phyloP scores from a whole-genome alignment of 148 eudicot genomes.

The Rhododendron ferrugineum region DNA sequence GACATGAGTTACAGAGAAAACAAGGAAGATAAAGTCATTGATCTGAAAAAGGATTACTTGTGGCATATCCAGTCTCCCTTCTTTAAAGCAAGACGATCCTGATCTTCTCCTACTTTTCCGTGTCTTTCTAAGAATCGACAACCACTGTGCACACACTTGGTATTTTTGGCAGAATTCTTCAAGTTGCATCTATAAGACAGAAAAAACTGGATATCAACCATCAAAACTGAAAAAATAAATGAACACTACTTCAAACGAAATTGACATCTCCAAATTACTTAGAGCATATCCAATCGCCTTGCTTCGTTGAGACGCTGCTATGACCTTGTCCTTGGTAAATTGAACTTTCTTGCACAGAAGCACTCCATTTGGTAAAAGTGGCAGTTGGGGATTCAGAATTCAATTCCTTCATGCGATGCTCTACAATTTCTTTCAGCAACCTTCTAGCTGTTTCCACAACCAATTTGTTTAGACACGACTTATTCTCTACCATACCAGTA shows the following conservation, averaged over 20 bases:
- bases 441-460: slow-evolving; percentile 42
- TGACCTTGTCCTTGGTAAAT: slow-evolving; percentile 17
- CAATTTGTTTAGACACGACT: slow-evolving; percentile 27
- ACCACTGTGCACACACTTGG: slow-evolving; percentile 45
- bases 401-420: slow-evolving; percentile 21
- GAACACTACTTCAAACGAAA: background rate
- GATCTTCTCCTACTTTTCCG: slow-evolving; percentile 27
- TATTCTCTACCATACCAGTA: slow-evolving; percentile 35
- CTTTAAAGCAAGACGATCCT: slow-evolving; percentile 36
- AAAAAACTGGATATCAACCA: background rate
- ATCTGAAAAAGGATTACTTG: slow-evolving; percentile 26
- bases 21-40: background rate
- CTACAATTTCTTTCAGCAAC: slow-evolving; percentile 44
- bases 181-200: slow-evolving; percentile 39
- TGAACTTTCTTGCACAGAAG: slow-evolving; percentile 17
- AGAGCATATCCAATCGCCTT: slow-evolving; percentile 57
- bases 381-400: slow-evolving; percentile 17
- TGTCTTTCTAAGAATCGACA: slow-evolving; percentile 26
- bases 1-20: slow-evolving; percentile 2
- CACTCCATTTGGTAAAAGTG: background rate
- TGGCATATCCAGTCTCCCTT: slow-evolving; percentile 64
- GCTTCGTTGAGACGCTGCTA: slow-evolving; percentile 23
- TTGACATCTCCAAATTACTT: slow-evolving; percentile 22
- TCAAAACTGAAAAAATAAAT: background rate
- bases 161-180: slow-evolving; percentile 40